A percentile compares a stretch with the other conserved stretches of the same genome.
Evolutionary conservation across 2,329 filamentous ascomycete species (phyloP).

Genomic region (Talaromyces amestolkiae): DNA sequence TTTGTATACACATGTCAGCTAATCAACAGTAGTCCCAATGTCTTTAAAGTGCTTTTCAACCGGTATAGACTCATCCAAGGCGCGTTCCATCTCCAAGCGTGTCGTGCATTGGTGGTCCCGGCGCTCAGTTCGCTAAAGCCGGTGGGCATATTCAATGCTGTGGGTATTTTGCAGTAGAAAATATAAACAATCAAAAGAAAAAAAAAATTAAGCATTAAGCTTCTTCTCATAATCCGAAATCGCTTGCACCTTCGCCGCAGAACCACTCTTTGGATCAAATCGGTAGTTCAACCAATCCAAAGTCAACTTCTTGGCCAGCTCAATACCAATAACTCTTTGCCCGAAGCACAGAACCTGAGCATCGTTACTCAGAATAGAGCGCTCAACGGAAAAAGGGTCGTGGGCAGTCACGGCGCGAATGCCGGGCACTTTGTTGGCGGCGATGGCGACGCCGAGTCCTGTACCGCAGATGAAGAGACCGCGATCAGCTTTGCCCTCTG

Average conservation of each 20-base stretch:
- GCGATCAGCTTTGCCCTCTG: conserved; percentile 62
- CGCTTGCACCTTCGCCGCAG: conserved; percentile 58
- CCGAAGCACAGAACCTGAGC: conserved; percentile 86
- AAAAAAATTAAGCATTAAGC: conserved; percentile 18
- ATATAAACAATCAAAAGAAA: neutral
- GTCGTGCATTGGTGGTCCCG: neutral
- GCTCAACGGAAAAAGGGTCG: conserved; percentile 79
- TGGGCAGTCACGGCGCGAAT: conserved; percentile 86
- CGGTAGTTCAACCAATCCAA: conserved; percentile 81
- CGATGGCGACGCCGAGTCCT: conserved; percentile 80
- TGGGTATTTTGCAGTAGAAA: neutral
- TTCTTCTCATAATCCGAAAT: conserved; percentile 46
- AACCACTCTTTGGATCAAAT: conserved; percentile 68
- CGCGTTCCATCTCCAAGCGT: neutral
- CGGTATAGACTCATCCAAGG: neutral
- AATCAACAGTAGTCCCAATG: neutral
- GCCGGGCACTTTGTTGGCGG: conserved; percentile 84
- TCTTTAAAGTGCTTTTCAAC: neutral
- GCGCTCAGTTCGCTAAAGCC: neutral
- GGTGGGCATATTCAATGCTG: neutral
- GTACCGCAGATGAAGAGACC: conserved; percentile 79
- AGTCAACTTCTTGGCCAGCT: conserved; percentile 72
- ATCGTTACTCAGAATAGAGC: conserved; percentile 77
- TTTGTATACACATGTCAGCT: neutral
- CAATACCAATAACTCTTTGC: conserved; percentile 76